Evolutionary conservation across 305 asterid genomes (phyloP).

Genomic region (Plantago rigida): DNA sequence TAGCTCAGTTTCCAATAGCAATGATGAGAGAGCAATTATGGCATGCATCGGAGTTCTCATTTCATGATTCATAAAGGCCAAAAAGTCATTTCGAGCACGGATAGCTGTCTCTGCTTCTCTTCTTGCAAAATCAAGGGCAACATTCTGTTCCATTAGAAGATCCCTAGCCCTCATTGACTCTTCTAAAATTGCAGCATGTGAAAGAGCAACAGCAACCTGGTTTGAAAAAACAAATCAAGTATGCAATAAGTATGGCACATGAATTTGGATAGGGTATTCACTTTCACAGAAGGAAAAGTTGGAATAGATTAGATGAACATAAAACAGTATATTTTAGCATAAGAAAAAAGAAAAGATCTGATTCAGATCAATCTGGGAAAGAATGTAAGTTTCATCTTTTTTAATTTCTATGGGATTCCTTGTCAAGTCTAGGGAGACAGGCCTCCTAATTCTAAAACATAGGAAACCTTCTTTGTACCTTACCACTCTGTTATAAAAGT

Average conservation of each 20-base stretch:
- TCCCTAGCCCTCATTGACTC: constrained; percentile 96
- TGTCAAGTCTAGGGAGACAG: constrained; percentile 1
- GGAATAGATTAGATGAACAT: neutral
- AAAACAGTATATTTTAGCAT: constrained; percentile 4
- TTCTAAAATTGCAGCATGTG: constrained; percentile 89
- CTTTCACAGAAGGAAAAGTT: neutral
- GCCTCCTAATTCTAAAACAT: neutral
- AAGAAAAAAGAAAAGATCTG: neutral
- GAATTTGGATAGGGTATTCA: neutral
- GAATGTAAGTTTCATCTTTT: constrained; percentile 3
- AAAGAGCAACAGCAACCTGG: constrained; percentile 95
- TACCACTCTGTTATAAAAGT: neutral
- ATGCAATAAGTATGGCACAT: constrained; percentile 11
- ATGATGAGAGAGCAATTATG: constrained; percentile 77
- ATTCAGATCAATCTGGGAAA: constrained; percentile 2
- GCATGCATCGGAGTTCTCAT: constrained; percentile 99
- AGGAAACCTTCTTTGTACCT: no score
- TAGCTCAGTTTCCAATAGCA: constrained; percentile 76
- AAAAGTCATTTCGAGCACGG: constrained; percentile 86
- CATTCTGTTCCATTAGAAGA: constrained; percentile 82
- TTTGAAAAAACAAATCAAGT: constrained; percentile 19
- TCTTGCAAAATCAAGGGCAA: constrained; percentile 83
- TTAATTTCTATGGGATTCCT: neutral
- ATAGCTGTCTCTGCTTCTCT: constrained; percentile 87
- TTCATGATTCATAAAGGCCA: constrained; percentile 92